Evolutionary conservation across 805 yeast species (phyloP).

Genomic region (Nakazawaea wyomingensis): DNA sequence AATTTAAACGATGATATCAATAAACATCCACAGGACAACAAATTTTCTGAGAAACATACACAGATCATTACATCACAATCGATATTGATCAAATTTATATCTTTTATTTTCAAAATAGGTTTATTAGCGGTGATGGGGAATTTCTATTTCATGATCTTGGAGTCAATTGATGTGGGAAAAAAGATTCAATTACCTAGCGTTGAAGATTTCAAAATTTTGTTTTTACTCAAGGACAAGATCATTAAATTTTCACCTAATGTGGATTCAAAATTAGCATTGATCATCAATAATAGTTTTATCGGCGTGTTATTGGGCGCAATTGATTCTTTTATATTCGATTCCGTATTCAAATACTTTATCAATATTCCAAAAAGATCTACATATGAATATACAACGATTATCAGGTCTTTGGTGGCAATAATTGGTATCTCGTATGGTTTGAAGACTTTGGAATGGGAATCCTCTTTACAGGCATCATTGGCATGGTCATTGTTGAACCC

Average conservation of each 20-base stretch:
- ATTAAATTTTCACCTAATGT: conserved; percentile 11
- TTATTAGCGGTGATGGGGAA: conserved; percentile 41
- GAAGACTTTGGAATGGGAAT: conserved; percentile 63
- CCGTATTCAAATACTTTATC: neutral
- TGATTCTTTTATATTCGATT: conserved; percentile 35
- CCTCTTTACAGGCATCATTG: conserved; percentile 57
- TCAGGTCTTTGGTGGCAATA: conserved; percentile 50
- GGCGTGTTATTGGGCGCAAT: conserved; percentile 56
- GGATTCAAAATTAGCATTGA: conserved; percentile 22
- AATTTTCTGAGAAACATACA: neutral
- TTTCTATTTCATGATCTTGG: conserved; percentile 46
- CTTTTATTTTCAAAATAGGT: conserved; percentile 12
- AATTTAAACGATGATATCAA: conserved; percentile 33
- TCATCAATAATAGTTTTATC: conserved; percentile 35
- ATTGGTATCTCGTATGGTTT: conserved; percentile 70
- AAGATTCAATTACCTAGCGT: conserved; percentile 22
- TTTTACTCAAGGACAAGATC: conserved; percentile 18
- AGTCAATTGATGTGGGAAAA: conserved; percentile 37
- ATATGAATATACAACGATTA: conserved; percentile 16
- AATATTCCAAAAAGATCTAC: conserved; percentile 10
- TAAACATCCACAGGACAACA: conserved; percentile 19
- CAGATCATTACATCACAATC: conserved; percentile 10
- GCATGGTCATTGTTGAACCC: conserved; percentile 61
- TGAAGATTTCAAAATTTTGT: conserved; percentile 18
- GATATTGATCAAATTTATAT: conserved; percentile 8